phyloP scores from a whole-genome alignment of 495 filamentous ascomycete species.

The Astrocystis sublimbata region DNA sequence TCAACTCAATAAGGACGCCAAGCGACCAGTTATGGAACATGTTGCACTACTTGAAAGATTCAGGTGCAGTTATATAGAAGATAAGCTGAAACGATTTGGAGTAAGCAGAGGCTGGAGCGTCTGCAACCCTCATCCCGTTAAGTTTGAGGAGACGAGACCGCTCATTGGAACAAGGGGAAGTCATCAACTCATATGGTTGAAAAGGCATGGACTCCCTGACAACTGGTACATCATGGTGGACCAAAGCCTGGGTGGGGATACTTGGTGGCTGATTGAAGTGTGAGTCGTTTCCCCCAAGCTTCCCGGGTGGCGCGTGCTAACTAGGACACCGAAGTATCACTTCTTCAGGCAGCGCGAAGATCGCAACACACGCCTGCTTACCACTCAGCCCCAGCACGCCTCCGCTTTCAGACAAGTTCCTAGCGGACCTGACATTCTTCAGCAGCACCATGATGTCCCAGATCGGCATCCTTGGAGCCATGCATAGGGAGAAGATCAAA shows the following conservation, averaged over 20 bases:
- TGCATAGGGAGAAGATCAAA: slow-evolving; percentile 39
- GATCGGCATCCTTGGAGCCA: slow-evolving; percentile 43
- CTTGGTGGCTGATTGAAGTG: slow-evolving; percentile 73
- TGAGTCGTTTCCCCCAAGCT: slow-evolving; percentile 34
- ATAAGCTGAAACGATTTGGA: slow-evolving; percentile 63
- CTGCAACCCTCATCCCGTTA: slow-evolving; percentile 50
- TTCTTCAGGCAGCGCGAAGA: slow-evolving; percentile 25
- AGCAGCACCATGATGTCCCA: slow-evolving; percentile 45
- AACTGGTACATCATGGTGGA: slow-evolving; percentile 70
- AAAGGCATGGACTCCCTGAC: slow-evolving; percentile 59
- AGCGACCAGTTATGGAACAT: slow-evolving; percentile 56
- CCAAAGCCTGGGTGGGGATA: slow-evolving; percentile 71
- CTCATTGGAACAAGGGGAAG: slow-evolving; percentile 61
- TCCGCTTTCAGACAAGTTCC: slow-evolving; percentile 40
- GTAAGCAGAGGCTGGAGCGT: slow-evolving; percentile 63
- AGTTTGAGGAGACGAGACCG: slow-evolving; percentile 58
- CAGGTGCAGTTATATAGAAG: slow-evolving; percentile 57
- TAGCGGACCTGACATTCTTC: slow-evolving; percentile 42
- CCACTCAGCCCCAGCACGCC: slow-evolving; percentile 38
- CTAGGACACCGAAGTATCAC: slow-evolving; percentile 19
- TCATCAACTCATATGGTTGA: slow-evolving; percentile 63
- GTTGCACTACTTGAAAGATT: slow-evolving; percentile 55
- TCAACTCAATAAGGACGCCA: slow-evolving; percentile 53
- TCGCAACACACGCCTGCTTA: slow-evolving; percentile 37
- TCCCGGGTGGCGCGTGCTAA: slow-evolving; percentile 17